These are phyloP conservation scores for Berkeleyomyces rouxiae DNA, from an alignment of 2,329 filamentous ascomycete genomes.

Conservation along the genomic window DNA sequence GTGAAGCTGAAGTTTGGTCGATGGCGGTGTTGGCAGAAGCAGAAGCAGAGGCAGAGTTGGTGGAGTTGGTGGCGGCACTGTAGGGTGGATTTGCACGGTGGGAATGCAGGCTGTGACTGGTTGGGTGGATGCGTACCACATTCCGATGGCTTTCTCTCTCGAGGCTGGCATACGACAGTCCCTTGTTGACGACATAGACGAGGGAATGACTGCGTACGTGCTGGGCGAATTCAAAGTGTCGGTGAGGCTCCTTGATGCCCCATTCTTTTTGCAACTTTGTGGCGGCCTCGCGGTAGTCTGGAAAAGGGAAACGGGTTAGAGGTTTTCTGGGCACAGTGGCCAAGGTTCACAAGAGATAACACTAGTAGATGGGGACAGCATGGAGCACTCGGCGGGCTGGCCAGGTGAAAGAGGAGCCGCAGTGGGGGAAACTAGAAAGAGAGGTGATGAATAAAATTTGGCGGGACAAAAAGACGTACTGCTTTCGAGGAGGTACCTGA, in stretches of 20 bases:
- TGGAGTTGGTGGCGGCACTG: background rate
- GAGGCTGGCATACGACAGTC: slow-evolving; percentile 42
- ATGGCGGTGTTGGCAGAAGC: background rate
- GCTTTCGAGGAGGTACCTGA: slow-evolving; percentile 44
- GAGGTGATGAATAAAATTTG: background rate
- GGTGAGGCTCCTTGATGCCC: slow-evolving; percentile 45
- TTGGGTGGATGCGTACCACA: slow-evolving; percentile 27
- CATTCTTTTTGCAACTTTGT: slow-evolving; percentile 54
- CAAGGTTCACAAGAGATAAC: no score
- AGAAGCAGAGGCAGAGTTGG: background rate
- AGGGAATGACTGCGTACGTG: slow-evolving; percentile 49
- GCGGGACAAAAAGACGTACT: slow-evolving; percentile 31
- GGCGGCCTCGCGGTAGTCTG: slow-evolving; percentile 52
- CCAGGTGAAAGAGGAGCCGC: background rate
- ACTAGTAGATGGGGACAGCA: no score
- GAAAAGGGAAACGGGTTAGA: slow-evolving; percentile 2
- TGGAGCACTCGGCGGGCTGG: no score
- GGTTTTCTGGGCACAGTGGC: background rate
- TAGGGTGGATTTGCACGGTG: background rate
- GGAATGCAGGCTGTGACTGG: background rate
- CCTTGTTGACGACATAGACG: slow-evolving; percentile 46
- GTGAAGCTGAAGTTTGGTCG: background rate
- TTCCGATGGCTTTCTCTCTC: slow-evolving; percentile 37
- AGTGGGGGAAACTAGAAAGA: background rate
- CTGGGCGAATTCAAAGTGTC: slow-evolving; percentile 45